Percentiles rank a stretch among this genome's conserved stretches.
These are phyloP conservation scores for Calonectria multiphialidica DNA, from an alignment of 2,329 filamentous ascomycete genomes.

Conservation along the genomic window DNA sequence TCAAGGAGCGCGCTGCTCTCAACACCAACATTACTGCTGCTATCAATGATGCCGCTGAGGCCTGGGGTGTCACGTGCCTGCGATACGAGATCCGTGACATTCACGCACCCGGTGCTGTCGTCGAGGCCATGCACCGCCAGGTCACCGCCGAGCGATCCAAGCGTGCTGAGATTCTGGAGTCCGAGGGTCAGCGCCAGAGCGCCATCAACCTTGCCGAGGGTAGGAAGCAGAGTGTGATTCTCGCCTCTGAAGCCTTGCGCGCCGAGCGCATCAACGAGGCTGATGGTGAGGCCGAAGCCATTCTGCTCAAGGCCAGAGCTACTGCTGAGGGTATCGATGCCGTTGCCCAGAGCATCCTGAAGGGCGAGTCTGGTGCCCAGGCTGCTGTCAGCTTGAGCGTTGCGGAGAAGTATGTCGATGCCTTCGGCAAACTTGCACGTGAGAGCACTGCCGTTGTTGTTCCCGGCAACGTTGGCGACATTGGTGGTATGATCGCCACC, in stretches of 20 bases:
- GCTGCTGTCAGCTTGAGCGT: conserved; percentile 88
- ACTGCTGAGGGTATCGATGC: conserved; percentile 91
- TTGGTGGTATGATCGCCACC: conserved; percentile 96
- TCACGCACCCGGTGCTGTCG: conserved; percentile 92
- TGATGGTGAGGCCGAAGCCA: conserved; percentile 93
- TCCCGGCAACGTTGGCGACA: conserved; percentile 96
- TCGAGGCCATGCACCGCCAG: conserved; percentile 98
- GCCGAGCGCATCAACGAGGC: conserved; percentile 95
- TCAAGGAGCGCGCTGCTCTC: conserved; percentile 95
- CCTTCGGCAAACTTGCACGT: conserved; percentile 91
- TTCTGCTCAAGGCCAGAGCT: conserved; percentile 84
- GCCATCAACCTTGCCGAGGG: conserved; percentile 99
- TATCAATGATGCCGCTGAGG: conserved; percentile 97
- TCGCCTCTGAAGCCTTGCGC: conserved; percentile 91
- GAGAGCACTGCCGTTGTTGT: conserved; percentile 97
- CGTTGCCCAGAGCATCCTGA: conserved; percentile 80
- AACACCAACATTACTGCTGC: conserved; percentile 99
- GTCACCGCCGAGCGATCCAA: conserved; percentile 98
- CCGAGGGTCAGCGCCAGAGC: conserved; percentile 94
- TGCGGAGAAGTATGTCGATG: conserved; percentile 98
- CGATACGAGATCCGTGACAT: conserved; percentile 99
- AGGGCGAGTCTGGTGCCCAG: conserved; percentile 81
- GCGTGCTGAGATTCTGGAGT: conserved; percentile 96
- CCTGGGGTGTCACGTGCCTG: conserved; percentile 96
- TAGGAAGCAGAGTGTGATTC: conserved; percentile 95